Conservation (phyloP, 2,329 filamentous ascomycete genomes). For the Xylaria sp. region DNA sequence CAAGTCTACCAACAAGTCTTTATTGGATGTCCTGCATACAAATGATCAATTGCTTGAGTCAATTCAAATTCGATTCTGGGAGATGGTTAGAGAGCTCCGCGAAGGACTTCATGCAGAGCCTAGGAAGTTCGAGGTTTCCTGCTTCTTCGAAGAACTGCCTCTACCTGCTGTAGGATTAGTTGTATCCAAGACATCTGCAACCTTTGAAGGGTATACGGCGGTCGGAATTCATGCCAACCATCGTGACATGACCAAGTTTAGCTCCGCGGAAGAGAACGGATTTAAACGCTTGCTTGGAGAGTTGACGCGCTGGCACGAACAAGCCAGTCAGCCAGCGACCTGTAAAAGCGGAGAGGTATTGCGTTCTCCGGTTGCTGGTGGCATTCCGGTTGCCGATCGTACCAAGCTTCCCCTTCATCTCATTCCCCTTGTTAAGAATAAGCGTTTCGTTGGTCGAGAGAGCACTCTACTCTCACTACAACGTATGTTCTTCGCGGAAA, state of each 20-base stretch:
- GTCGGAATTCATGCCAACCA: conserved; percentile 27
- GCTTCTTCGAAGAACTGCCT: conserved; percentile 30
- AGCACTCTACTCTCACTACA: too few relatives aligned
- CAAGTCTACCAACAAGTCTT: conserved; percentile 6
- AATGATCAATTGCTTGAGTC: conserved; percentile 21
- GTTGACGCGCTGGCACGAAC: conserved; percentile 11
- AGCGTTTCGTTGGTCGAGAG: too few relatives aligned
- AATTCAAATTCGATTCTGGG: conserved; percentile 22
- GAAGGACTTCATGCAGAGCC: not conserved
- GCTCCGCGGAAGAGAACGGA: conserved; percentile 14
- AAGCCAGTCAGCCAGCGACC: too few relatives aligned
- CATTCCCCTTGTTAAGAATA: too few relatives aligned
- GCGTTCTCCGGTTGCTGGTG: too few relatives aligned
- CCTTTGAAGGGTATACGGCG: conserved; percentile 9
- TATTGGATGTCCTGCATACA: conserved; percentile 15
- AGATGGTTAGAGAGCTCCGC: conserved; percentile 1
- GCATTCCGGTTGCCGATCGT: too few relatives aligned
- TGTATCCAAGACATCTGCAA: conserved; percentile 21
- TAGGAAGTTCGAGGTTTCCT: conserved; percentile 12
- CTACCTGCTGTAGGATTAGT: not conserved
- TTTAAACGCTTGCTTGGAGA: conserved; percentile 25
- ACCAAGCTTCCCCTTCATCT: too few relatives aligned
- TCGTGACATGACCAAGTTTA: conserved; percentile 15
- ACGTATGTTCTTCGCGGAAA: not conserved
- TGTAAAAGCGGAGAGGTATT: too few relatives aligned